Conservation (phyloP, 1,139 yeast species). For the Candida smagusa region DNA sequence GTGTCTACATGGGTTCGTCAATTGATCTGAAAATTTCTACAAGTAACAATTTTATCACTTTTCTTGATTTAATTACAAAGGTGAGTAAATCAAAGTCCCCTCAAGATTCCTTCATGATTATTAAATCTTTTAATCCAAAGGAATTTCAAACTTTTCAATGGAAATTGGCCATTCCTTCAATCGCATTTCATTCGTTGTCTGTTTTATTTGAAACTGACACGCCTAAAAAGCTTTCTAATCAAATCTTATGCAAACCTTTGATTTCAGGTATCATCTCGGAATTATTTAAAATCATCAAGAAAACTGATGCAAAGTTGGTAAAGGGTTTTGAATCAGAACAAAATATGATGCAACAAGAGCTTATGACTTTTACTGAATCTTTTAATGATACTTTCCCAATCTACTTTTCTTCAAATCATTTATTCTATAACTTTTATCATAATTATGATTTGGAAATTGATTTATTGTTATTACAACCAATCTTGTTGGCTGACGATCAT, state of each 20-base stretch:
- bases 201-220: constrained; percentile 68
- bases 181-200: constrained; percentile 74
- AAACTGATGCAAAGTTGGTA: constrained; percentile 73
- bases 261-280: constrained; percentile 77
- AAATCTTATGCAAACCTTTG: constrained; percentile 81
- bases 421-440: constrained; percentile 61
- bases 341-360: constrained; percentile 54
- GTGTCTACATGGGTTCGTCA: constrained; percentile 41
- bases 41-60: constrained; percentile 22
- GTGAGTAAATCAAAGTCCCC: constrained; percentile 21
- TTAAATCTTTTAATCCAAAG: constrained; percentile 48
- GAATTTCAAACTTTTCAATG: constrained; percentile 77
- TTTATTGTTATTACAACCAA: constrained; percentile 76
- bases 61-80: constrained; percentile 29
- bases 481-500: constrained; percentile 79
- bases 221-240: constrained; percentile 55
- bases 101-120: constrained; percentile 18
- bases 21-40: constrained; percentile 14
- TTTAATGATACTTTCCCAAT: constrained; percentile 18
- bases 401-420: constrained; percentile 44
- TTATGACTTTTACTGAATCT: constrained; percentile 27
- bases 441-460: constrained; percentile 61
- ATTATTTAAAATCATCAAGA: constrained; percentile 66
- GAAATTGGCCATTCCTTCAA: constrained; percentile 76
- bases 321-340: constrained; percentile 64